phyloP scores from a whole-genome alignment of 2,329 filamentous ascomycete genomes.

The Trichoderma atroviride region DNA sequence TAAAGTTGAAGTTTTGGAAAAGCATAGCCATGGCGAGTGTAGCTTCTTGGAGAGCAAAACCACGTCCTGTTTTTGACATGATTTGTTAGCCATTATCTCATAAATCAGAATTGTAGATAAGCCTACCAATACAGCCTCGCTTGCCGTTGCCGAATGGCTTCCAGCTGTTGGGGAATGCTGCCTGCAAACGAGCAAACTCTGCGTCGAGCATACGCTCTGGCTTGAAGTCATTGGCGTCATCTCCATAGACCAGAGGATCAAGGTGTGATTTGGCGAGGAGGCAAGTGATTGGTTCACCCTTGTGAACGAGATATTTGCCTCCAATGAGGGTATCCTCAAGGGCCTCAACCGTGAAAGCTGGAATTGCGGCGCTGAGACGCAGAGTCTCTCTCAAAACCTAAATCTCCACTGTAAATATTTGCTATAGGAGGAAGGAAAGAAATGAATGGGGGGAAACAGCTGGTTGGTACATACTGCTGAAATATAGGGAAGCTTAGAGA shows the following conservation, averaged over 20 bases:
- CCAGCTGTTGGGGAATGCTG: conserved; percentile 64
- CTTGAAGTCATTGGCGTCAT: conserved; percentile 65
- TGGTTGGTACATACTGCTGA: conserved; percentile 49
- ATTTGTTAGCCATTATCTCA: not conserved
- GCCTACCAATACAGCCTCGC: conserved; percentile 67
- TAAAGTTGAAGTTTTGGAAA: conserved; percentile 72
- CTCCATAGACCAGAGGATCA: conserved; percentile 66
- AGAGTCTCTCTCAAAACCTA: conserved; percentile 66
- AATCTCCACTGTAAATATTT: not conserved
- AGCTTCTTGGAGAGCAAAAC: conserved; percentile 76
- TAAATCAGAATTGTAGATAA: not conserved
- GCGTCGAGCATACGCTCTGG: conserved; percentile 75
- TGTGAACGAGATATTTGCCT: conserved; percentile 63
- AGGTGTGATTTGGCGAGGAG: conserved; percentile 59
- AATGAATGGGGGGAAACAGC: not conserved
- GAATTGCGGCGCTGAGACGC: conserved; percentile 63
- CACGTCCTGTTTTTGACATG: conserved; percentile 38
- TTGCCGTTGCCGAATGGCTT: conserved; percentile 76
- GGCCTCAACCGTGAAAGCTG: conserved; percentile 57
- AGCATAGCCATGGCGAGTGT: conserved; percentile 63
- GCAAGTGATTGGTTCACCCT: conserved; percentile 52
- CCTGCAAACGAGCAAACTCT: conserved; percentile 62
- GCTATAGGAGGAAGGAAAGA: not conserved
- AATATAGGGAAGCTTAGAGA: conserved; percentile 67
- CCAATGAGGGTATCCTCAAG: conserved; percentile 57